Evolutionary conservation across 306 rosid genomes (phyloP).

Genomic region (Macrotyloma uniflorum): DNA sequence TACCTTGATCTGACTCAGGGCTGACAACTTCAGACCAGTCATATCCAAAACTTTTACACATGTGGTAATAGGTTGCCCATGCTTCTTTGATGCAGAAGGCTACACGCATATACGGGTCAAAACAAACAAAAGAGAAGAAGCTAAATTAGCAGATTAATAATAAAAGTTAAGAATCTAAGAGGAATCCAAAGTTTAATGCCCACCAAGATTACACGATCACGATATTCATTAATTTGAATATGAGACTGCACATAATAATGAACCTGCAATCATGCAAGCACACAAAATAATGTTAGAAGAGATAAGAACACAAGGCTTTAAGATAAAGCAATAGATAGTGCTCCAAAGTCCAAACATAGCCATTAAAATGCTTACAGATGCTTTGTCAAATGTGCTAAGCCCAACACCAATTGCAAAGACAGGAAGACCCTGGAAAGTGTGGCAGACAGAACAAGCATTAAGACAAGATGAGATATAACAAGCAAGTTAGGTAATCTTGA

Average conservation of each 20-base stretch:
- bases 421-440: slow-evolving; percentile 77
- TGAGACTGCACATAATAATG: slow-evolving; percentile 98
- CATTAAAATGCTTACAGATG: slow-evolving; percentile 70
- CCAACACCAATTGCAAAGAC: slow-evolving; percentile 90
- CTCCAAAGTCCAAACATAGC: slow-evolving; percentile 23
- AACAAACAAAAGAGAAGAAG: slow-evolving; percentile 26
- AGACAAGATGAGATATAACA: background rate
- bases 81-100: slow-evolving; percentile 90
- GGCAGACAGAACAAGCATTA: background rate
- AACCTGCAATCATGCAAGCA: slow-evolving; percentile 55
- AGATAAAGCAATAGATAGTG: slow-evolving; percentile 16
- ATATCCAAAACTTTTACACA: slow-evolving; percentile 93
- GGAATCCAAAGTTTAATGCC: slow-evolving; percentile 38
- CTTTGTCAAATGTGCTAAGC: slow-evolving; percentile 88
- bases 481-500: background rate
- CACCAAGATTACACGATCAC: slow-evolving; percentile 85
- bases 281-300: slow-evolving; percentile 4
- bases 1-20: slow-evolving; percentile 91
- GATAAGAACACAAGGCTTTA: slow-evolving; percentile 5
- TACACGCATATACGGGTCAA: slow-evolving; percentile 47
- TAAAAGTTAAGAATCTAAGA: background rate
- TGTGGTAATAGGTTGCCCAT: slow-evolving; percentile 72
- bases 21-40: slow-evolving; percentile 94
- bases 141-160: slow-evolving; percentile 15
- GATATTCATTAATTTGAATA: slow-evolving; percentile 95